Base-by-base conservation (phyloP, 2,329 filamentous ascomycete species). In the Hypoxylon rubiginosum region DNA sequence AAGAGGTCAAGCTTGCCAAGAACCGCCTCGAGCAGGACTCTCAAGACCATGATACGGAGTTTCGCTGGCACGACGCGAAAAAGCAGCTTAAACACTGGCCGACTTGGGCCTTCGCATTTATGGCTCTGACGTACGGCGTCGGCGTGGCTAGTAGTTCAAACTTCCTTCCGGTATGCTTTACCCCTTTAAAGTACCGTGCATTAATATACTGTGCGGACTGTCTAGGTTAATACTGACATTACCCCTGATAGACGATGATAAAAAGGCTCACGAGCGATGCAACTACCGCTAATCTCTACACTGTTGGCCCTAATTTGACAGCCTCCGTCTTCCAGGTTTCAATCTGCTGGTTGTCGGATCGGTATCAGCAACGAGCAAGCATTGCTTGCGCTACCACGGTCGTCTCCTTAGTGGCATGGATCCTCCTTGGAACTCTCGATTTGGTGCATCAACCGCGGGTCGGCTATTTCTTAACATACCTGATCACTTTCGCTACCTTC, bases 231-330 rank as follows among this genome's bases (percentile, higher is more conserved):
- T 11, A 36, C 19, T 54, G 13, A 43, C 30, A 7, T 3, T 11
- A 41, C 11, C 11, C 17, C 36, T 28, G 0, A 11, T 45, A 65
- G 68, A 78, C 80, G 34, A 75, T 76, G 48, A 77, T 73, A 41
- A 75, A 75, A 58, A 76, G 79, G 48, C 77, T 81, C 8, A 78
- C 79, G n/a, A 66, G 50, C 10, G 75, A 74, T 9, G 72, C 78
- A 1, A 65, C 72, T 0, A 72, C 66, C 0, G 70, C 71, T 10
- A 73, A 73, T 39, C 41, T 73, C 7, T 71, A 71, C 32, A 73
- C 71, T 5, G 65, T 73, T 24, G 71, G 70, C 5, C 70, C 70
- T 21, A 72, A 72, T 32, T 57, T 73, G 3, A 60, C 54, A 10
- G 70, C 70, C 6, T 60, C 69, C 7, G 66, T 64, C 6, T 63